Percentiles rank a stretch among this genome's conserved stretches.
Evolutionary conservation across 2,329 filamentous ascomycete species (phyloP).

Genomic region (Raffaelea arxii): DNA sequence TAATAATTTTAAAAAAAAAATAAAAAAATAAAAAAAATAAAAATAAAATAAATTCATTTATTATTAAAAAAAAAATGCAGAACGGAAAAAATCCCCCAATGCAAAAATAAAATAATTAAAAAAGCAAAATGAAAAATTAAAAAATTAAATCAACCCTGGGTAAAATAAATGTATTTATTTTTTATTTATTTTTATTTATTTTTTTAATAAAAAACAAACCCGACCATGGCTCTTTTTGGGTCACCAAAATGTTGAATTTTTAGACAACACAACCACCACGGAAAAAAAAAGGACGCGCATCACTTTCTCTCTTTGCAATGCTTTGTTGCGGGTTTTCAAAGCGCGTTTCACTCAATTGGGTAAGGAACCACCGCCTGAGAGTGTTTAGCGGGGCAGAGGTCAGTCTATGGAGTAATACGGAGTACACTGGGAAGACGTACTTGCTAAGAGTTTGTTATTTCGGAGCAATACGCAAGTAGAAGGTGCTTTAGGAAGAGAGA

Average conservation of each 20-base stretch:
- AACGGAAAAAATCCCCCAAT: neutral
- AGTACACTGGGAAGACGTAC: too few relatives aligned
- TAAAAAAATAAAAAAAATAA: neutral
- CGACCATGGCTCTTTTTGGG: too few relatives aligned
- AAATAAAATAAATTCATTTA: neutral
- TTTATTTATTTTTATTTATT: neutral
- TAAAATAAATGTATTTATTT: neutral
- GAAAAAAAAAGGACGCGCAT: too few relatives aligned
- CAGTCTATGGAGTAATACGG: too few relatives aligned
- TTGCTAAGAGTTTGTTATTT: too few relatives aligned
- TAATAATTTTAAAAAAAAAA: neutral
- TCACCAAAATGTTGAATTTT: too few relatives aligned
- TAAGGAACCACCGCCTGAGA: neutral
- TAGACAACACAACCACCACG: too few relatives aligned
- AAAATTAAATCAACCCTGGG: neutral
- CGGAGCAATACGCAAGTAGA: too few relatives aligned
- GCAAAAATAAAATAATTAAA: neutral
- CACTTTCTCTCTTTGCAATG: neutral
- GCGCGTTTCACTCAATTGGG: slow-evolving; percentile 2
- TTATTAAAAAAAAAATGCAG: neutral
- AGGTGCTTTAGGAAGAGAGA: too few relatives aligned
- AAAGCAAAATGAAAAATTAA: neutral
- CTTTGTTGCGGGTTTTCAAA: neutral
- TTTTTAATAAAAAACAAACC: too few relatives aligned
- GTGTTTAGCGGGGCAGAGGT: neutral